These are phyloP conservation scores for Malus hybrid DNA, from an alignment of 331 rosid genomes.

Conservation along the genomic window DNA sequence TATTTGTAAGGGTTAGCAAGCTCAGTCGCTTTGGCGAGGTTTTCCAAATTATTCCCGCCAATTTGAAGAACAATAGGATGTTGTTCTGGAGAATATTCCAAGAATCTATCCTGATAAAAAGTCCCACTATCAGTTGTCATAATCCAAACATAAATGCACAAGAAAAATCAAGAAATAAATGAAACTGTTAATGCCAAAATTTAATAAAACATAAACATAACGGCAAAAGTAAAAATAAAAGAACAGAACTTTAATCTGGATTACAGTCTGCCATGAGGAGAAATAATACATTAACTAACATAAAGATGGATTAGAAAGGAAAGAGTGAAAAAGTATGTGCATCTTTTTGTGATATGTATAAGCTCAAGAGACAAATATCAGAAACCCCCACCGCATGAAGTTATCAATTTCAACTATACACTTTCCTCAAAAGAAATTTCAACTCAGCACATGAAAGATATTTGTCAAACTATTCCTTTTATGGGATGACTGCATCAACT, in stretches of 20 bases:
- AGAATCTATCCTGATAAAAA: conserved; percentile 72
- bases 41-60: conserved; percentile 81
- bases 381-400: too few relatives aligned
- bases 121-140: background rate
- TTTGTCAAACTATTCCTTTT: too few relatives aligned
- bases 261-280: background rate
- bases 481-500: too few relatives aligned
- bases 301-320: background rate
- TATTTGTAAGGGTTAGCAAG: conserved; percentile 71
- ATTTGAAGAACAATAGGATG: conserved; percentile 91
- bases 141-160: background rate
- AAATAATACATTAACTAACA: background rate
- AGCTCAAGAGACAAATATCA: background rate
- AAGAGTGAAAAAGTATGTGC: background rate
- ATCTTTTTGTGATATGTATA: background rate
- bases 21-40: conserved; percentile 74
- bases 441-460: too few relatives aligned
- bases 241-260: background rate
- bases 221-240: background rate
- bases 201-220: background rate
- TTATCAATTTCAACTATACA: too few relatives aligned
- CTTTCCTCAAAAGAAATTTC: too few relatives aligned
- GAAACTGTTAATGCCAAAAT: background rate
- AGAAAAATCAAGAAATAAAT: background rate
- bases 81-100: conserved; percentile 73